Evolutionary conservation across 176 grass and related monocot genomes (phyloP).

Genomic region (Calamus simplicifolius): DNA sequence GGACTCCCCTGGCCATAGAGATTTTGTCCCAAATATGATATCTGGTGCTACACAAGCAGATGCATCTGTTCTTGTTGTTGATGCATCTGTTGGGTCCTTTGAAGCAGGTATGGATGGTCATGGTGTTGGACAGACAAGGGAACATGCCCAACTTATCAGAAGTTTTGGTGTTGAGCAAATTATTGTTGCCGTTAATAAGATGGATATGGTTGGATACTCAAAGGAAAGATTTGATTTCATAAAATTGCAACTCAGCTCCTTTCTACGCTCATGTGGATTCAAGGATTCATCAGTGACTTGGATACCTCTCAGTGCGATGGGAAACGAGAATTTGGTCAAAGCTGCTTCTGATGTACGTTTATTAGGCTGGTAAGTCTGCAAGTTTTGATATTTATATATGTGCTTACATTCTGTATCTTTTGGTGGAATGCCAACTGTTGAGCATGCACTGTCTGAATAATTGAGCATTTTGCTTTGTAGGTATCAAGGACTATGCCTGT

Average conservation of each 20-base stretch:
- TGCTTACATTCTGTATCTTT: too few relatives aligned
- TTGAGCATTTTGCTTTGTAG: slow-evolving; percentile 32
- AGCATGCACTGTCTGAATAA: too few relatives aligned
- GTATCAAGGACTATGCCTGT: slow-evolving; percentile 64
- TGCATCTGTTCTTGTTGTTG: slow-evolving; percentile 89
- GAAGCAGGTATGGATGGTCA: slow-evolving; percentile 92
- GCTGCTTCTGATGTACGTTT: slow-evolving; percentile 57
- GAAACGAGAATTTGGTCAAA: slow-evolving; percentile 79
- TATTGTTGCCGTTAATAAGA: slow-evolving; percentile 87
- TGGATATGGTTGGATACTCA: slow-evolving; percentile 78
- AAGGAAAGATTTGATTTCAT: slow-evolving; percentile 90
- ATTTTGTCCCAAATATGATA: slow-evolving; percentile 99
- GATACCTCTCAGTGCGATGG: slow-evolving; percentile 81
- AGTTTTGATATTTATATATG: neutral
- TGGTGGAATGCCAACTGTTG: too few relatives aligned
- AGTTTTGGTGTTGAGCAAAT: slow-evolving; percentile 95
- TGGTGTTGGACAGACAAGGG: slow-evolving; percentile 93
- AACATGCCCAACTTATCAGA: slow-evolving; percentile 88
- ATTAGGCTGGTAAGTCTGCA: slow-evolving; percentile 60
- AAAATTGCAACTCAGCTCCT: slow-evolving; percentile 64
- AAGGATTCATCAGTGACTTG: slow-evolving; percentile 66
- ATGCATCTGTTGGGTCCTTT: slow-evolving; percentile 88
- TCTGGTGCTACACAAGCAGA: slow-evolving; percentile 96
- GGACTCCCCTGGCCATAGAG: slow-evolving; percentile 92
- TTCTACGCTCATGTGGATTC: slow-evolving; percentile 72